Evolutionary conservation across 148 eudicot species (phyloP), one percentile per base, ranked within the genome.

Genomic region (Spergularia bocconei): DNA sequence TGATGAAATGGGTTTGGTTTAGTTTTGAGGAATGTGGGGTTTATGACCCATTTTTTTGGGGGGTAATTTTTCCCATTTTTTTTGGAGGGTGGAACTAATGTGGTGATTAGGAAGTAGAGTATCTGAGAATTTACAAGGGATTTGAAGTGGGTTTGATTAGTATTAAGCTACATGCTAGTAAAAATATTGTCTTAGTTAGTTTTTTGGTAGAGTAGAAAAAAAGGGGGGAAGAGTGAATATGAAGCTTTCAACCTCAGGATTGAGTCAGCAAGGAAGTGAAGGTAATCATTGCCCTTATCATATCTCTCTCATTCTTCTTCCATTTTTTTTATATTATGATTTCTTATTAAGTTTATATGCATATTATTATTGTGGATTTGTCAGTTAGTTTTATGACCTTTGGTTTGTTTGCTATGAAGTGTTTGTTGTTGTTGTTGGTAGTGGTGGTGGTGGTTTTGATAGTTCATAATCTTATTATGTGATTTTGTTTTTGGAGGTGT

Each of bases 211-310:
- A 70, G 47, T 73, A 77, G 69, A 54, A 58, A 68, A 69, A 64
- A 44, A 44, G 1, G 81, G 78, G 83, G 36, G 36, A 4, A 29
- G 36, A 29, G 36, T 29, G 36, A 29, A 77, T 79, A 85, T 85
- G 87, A 82, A 85, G 87, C 87, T 79, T 80, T 85, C 87, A 36
- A 67, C 85, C 52, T 79, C 85, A 33, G 85, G 83, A 29, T 77
- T 80, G 57, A 81, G 71, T 82, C 85, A 85, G 75, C 87, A 60
- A 79, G 81, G 65, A 7, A 80, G 68, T 77, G 87, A 85, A 82
- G 87, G 87, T 85, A 84, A 17, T 44, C 0, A 10, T 44, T 14
- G 48, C 33, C 67, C 10, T 48, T 15, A 9, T 11, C 14, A 39
- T 20, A 29, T 29, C 36, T 29, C 36, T 29, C 11, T 15, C 51